Evolutionary conservation across 352 stramenopile genomes (phyloP).

Genomic region (Poterioochromonas sp.): DNA sequence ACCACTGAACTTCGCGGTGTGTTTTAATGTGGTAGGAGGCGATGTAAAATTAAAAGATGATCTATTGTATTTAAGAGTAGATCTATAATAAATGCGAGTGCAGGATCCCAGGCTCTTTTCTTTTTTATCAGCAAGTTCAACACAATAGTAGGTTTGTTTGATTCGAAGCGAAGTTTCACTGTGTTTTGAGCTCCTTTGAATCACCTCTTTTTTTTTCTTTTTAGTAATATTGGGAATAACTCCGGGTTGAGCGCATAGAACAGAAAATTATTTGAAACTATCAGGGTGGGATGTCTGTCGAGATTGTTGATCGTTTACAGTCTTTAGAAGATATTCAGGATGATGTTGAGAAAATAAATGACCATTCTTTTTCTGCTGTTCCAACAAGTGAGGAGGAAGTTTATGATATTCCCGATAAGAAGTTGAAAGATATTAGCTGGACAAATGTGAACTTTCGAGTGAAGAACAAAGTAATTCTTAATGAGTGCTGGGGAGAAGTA

Average conservation of each 20-base stretch:
- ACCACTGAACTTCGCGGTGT: too few relatives aligned
- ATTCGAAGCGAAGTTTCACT: background rate
- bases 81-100: too few relatives aligned
- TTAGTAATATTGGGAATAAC: background rate
- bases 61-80: too few relatives aligned
- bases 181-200: background rate
- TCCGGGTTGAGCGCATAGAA: background rate
- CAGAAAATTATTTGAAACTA: background rate
- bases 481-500: slow-evolving; percentile 21
- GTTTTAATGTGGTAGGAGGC: too few relatives aligned
- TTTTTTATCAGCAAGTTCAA: too few relatives aligned
- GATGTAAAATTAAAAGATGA: too few relatives aligned
- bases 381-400: background rate
- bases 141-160: too few relatives aligned
- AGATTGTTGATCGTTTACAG: background rate
- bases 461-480: background rate
- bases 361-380: background rate
- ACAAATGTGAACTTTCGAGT: background rate
- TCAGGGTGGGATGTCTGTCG: background rate
- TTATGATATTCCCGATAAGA: background rate
- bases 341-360: too few relatives aligned
- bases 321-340: too few relatives aligned
- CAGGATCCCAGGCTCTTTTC: too few relatives aligned
- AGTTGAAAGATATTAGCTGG: background rate
- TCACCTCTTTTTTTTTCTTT: background rate